Conservation (phyloP, 441 rosid species). For the Theobroma grandiflorum region DNA sequence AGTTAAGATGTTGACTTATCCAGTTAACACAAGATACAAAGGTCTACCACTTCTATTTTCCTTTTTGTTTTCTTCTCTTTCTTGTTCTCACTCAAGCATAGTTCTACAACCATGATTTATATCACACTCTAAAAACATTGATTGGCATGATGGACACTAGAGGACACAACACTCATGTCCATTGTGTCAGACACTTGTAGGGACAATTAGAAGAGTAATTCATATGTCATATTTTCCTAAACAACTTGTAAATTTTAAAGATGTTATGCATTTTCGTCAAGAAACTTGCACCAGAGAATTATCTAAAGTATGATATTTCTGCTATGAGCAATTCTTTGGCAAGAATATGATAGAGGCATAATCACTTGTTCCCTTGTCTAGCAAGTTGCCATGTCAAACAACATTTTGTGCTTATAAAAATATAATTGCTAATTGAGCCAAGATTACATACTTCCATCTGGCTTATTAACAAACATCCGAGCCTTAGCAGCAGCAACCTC, state of each 20-base stretch:
- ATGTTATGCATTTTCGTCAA: background rate
- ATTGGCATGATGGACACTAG: background rate
- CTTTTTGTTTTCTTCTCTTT: slow-evolving; percentile 1
- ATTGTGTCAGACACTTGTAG: background rate
- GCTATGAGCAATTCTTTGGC: background rate
- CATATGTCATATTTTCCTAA: background rate
- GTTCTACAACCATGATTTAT: slow-evolving; percentile 7
- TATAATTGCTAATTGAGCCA: slow-evolving; percentile 6
- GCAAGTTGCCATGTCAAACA: background rate
- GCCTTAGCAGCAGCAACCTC: slow-evolving; percentile 99
- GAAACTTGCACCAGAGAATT: background rate
- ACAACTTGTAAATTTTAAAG: background rate
- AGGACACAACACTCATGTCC: background rate
- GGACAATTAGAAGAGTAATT: background rate
- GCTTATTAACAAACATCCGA: slow-evolving; percentile 89
- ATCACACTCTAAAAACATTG: background rate
- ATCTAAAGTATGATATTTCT: background rate
- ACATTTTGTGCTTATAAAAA: background rate
- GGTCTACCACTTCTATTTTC: background rate
- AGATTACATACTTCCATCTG: slow-evolving; percentile 83
- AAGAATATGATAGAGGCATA: background rate
- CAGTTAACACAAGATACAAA: background rate
- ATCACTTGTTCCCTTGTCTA: background rate
- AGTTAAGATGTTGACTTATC: background rate
- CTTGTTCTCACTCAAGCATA: background rate